These are phyloP conservation scores for Tylopilus sp. DNA, from an alignment of 768 basidiomycete species.

Conservation along the genomic window DNA sequence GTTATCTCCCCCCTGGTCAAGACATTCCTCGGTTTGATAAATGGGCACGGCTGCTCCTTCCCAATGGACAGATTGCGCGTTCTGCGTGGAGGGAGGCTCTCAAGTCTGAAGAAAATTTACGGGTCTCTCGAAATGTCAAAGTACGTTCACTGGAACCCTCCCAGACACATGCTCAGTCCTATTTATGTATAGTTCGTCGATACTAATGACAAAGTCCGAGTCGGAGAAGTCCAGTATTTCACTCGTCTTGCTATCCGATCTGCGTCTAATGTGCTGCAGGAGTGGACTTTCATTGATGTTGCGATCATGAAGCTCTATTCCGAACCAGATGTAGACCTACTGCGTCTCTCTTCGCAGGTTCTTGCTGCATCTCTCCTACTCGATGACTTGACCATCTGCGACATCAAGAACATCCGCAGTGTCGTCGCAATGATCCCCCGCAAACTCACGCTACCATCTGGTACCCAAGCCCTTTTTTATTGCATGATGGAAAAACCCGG, in stretches of 20 bases:
- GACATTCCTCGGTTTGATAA: too few species aligned
- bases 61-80: not conserved
- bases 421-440: not conserved
- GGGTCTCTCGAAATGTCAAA: not conserved
- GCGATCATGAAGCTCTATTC: conserved; percentile 10
- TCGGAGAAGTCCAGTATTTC: not conserved
- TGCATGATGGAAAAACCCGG: not conserved
- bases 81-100: not conserved
- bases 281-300: not conserved
- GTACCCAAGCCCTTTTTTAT: not conserved
- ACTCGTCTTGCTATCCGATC: not conserved
- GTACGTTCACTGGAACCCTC: too few species aligned
- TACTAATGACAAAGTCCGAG: not conserved
- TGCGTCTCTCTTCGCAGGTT: conserved; percentile 17
- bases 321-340: conserved; percentile 13
- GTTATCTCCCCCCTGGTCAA: not conserved
- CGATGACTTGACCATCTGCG: not conserved
- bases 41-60: not conserved
- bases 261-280: too few species aligned
- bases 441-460: not conserved
- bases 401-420: not conserved
- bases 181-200: not conserved
- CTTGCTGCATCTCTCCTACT: conserved; percentile 15
- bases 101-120: not conserved
- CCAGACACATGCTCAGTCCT: not conserved